Conservation (phyloP, 1,284 basidiomycete genomes). For the Pisolithus thermaeus region DNA sequence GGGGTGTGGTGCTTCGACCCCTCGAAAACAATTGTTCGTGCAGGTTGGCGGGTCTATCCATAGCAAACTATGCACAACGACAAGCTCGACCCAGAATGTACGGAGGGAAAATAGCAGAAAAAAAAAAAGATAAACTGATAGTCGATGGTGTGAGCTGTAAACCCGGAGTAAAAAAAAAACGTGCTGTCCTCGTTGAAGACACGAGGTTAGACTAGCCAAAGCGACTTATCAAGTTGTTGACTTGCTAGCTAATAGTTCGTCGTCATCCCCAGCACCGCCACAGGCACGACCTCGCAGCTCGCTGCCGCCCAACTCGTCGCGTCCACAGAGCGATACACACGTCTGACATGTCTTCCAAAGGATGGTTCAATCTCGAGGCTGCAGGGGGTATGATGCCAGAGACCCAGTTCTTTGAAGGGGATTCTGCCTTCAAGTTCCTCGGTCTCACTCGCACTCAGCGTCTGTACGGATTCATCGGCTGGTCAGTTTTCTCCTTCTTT, state of each 20-base stretch:
- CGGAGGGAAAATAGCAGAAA: conserved; percentile 1
- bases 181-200: conserved; percentile 22
- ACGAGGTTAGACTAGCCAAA: conserved; percentile 17
- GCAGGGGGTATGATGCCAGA: conserved; percentile 56
- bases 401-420: conserved; percentile 73
- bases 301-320: neutral
- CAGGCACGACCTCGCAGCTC: too few species aligned
- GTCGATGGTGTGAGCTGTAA: conserved; percentile 1
- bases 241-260: too few species aligned
- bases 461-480: conserved; percentile 78
- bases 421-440: conserved; percentile 77
- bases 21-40: conserved; percentile 16
- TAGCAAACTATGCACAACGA: conserved; percentile 1
- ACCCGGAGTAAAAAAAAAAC: conserved; percentile 2
- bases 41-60: conserved; percentile 8
- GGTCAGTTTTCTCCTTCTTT: conserved; percentile 38
- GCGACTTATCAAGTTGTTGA: neutral
- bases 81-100: neutral
- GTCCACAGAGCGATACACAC: neutral
- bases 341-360: conserved; percentile 35
- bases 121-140: conserved; percentile 1
- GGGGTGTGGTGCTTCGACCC: conserved; percentile 8
- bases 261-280: too few species aligned
- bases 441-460: conserved; percentile 74
- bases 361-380: conserved; percentile 70